Evolutionary conservation across 352 stramenopile genomes (phyloP), one percentile per base, ranked within the genome.

Genomic region (Globisporangium mamillatum): DNA sequence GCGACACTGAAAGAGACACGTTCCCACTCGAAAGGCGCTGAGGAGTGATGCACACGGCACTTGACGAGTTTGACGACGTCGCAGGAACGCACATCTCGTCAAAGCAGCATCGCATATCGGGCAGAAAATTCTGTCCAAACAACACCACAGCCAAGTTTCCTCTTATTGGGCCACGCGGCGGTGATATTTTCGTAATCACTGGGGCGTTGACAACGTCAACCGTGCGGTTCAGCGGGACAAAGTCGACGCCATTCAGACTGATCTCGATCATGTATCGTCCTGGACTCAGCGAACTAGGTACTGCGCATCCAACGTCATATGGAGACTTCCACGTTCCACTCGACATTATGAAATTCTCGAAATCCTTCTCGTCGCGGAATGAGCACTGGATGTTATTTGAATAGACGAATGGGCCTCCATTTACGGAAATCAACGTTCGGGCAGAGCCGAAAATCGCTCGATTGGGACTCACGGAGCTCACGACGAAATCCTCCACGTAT

Each of bases 61-160:
- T 73, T 2, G 76, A 74, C 22, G 52, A 53, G 41, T 73, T 76
- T 12, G 68, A 9, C 16, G 68, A 10, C 10, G 20, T n/a, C 1
- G 83, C 29, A 16, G 60, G 67, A 18, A 67, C 55, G 53, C 82
- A 90, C 3, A 60, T 18, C n/a, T 60, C 58, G 5, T 53, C 78
- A 69, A 90, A 88, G 52, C 80, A 90, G 63, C 82, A 90, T 1
- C 59, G 60, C 69, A 83, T 79, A 0, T 69, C 63, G 16, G 62
- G 52, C 0, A 36, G 34, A 20, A 87, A 74, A 36, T 76, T 25
- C 9, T 61, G 32, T 3, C 76, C 78, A 22, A 34, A 25, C 8
- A 91, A 18, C n/a, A n/a, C 8, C 5, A 91, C 54, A 7, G 3
- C 41, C 9, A 71, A 83, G 22, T 67, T 74, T 41, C 70, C 71